phyloP scores from a whole-genome alignment of 768 basidiomycete genomes.

The Mycena belliarum region DNA sequence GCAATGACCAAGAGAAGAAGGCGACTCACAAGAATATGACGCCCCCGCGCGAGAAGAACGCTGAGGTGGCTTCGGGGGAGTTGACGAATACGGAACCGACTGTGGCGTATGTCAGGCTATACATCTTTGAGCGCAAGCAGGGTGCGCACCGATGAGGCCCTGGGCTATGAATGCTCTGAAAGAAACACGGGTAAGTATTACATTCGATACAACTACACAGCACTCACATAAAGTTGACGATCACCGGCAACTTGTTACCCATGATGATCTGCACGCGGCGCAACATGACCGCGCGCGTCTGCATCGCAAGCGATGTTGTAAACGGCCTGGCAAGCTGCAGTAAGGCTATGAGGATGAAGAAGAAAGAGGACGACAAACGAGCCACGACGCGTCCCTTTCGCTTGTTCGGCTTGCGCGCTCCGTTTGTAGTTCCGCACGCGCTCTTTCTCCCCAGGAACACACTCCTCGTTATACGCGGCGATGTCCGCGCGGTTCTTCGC shows the following conservation, averaged over 20 bases:
- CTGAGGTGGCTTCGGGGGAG: conserved; percentile 52
- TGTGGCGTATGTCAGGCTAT: conserved; percentile 26
- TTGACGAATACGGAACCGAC: conserved; percentile 69
- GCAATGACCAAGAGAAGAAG: background rate
- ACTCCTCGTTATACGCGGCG: conserved; percentile 42
- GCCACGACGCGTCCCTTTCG: conserved; percentile 37
- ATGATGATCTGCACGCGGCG: conserved; percentile 40
- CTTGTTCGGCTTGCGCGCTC: conserved; percentile 53
- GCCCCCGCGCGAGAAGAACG: conserved; percentile 77
- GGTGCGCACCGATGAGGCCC: conserved; percentile 32
- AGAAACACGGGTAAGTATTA: background rate
- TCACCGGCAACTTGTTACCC: conserved; percentile 32
- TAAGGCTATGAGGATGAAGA: background rate
- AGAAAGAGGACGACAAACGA: conserved; percentile 27
- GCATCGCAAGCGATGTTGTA: conserved; percentile 32
- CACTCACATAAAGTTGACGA: conserved; percentile 33
- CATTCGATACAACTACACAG: conserved; percentile 42
- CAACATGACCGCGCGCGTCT: conserved; percentile 36
- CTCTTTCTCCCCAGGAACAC: conserved; percentile 43
- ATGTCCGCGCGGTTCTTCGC: conserved; percentile 47
- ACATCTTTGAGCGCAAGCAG: conserved; percentile 1
- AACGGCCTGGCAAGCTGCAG: background rate
- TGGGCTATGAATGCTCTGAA: conserved; percentile 54
- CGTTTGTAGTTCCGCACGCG: conserved; percentile 43
- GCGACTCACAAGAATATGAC: conserved; percentile 68